Evolutionary conservation across 768 basidiomycete species (phyloP).

Genomic region (Jaapia argillacea): DNA sequence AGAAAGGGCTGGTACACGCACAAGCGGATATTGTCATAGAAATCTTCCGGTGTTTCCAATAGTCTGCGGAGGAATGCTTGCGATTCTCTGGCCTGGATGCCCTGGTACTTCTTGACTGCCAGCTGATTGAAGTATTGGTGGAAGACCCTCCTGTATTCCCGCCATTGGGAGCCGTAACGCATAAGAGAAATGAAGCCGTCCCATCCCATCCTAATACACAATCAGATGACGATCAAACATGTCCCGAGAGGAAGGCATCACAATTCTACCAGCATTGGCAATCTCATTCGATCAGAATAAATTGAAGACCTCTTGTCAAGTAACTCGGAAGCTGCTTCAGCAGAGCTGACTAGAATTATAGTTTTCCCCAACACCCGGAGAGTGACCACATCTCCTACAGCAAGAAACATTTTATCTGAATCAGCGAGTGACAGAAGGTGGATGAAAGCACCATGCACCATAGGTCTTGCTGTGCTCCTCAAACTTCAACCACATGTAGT

Average conservation of each 20-base stretch:
- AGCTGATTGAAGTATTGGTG: constrained; percentile 15
- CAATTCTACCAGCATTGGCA: constrained; percentile 4
- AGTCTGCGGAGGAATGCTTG: background rate
- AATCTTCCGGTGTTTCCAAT: constrained; percentile 1
- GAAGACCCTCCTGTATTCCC: constrained; percentile 14
- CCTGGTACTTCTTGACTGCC: constrained; percentile 1
- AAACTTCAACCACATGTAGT: constrained; percentile 9
- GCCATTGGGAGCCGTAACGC: constrained; percentile 16
- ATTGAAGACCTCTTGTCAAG: background rate
- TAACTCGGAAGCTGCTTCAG: background rate
- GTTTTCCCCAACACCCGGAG: background rate
- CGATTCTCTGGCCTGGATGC: constrained; percentile 1
- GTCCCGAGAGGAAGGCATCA: too few species aligned
- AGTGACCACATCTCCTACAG: background rate
- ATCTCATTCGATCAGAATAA: background rate
- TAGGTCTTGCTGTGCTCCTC: constrained; percentile 8
- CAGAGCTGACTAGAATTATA: background rate
- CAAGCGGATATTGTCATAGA: constrained; percentile 1
- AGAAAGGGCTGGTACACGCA: background rate
- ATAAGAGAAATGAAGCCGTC: constrained; percentile 14
- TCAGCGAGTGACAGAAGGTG: constrained; percentile 16
- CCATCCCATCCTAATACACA: constrained; percentile 13
- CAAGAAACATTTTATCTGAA: too few species aligned
- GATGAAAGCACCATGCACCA: too few species aligned
- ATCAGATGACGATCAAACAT: too few species aligned